Percentiles rank a stretch among this genome's conserved stretches.
Evolutionary conservation across 495 filamentous ascomycete genomes (phyloP).

Genomic region (Pseudomonodictys pantanalensis): DNA sequence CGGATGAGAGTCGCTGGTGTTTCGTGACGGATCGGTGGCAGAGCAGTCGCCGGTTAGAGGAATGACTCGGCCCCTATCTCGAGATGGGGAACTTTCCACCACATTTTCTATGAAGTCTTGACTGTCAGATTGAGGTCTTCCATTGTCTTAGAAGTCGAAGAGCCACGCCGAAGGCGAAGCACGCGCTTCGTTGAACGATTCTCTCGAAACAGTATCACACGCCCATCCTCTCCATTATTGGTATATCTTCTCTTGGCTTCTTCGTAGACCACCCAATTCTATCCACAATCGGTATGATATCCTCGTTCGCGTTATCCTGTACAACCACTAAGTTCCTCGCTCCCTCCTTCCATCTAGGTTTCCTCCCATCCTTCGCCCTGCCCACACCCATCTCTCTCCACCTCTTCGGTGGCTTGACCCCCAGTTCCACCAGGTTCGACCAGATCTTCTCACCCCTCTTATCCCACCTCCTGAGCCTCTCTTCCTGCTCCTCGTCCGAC

Average conservation of each 20-base stretch:
- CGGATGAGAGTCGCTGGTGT: too few species aligned
- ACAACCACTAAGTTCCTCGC: slow-evolving; percentile 19
- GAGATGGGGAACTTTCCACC: too few species aligned
- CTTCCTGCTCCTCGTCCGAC: slow-evolving; percentile 55
- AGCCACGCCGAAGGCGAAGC: too few species aligned
- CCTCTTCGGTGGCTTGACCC: slow-evolving; percentile 62
- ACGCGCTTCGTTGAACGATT: too few species aligned
- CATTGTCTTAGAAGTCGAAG: too few species aligned
- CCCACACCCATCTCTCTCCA: slow-evolving; percentile 70
- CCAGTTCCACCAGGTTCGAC: slow-evolving; percentile 66
- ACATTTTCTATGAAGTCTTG: too few species aligned
- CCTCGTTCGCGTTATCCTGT: slow-evolving; percentile 18
- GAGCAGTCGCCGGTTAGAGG: too few species aligned
- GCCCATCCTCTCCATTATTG: neutral
- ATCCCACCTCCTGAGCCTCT: slow-evolving; percentile 70
- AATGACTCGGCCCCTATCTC: too few species aligned
- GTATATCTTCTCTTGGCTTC: neutral
- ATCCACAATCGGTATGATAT: slow-evolving; percentile 24
- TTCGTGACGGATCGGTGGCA: too few species aligned
- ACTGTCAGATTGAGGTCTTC: too few species aligned
- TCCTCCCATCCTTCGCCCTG: slow-evolving; percentile 16
- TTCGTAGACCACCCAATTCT: neutral
- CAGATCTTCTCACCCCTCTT: slow-evolving; percentile 75
- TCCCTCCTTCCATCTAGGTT: slow-evolving; percentile 34
- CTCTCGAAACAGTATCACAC: too few species aligned